phyloP scores from a whole-genome alignment of 225 moss, liverwort and hornwort genomes.

The Rhytidiadelphus loreus region DNA sequence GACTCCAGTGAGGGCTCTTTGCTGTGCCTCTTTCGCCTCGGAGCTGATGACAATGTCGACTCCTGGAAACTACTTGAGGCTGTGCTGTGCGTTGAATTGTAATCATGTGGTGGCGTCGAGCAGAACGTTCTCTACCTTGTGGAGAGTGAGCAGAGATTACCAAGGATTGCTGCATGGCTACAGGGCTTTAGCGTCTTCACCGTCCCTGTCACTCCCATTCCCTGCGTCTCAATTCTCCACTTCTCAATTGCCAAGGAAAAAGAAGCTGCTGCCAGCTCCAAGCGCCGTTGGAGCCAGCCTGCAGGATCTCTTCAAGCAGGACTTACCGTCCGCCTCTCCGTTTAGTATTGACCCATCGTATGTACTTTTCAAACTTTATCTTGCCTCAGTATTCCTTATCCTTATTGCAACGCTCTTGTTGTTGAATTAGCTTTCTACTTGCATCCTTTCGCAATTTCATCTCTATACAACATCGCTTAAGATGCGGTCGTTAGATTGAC shows the following conservation, averaged over 20 bases:
- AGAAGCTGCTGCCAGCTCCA: slow-evolving; percentile 10
- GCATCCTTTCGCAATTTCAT: neutral
- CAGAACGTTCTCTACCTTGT: slow-evolving; percentile 6
- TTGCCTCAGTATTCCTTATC: neutral
- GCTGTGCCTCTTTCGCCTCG: slow-evolving; percentile 11
- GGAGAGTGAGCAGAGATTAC: slow-evolving; percentile 15
- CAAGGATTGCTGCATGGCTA: slow-evolving; percentile 10
- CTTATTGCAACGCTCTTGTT: neutral
- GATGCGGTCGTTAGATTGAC: neutral
- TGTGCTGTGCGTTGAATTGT: slow-evolving; percentile 5
- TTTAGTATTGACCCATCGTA: slow-evolving; percentile 38
- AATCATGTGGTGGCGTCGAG: slow-evolving; percentile 1
- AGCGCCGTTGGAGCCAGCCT: slow-evolving; percentile 16
- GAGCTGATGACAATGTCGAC: slow-evolving; percentile 1
- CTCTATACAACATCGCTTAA: neutral
- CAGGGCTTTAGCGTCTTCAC: neutral
- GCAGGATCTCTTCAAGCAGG: slow-evolving; percentile 47
- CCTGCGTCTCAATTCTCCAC: slow-evolving; percentile 24
- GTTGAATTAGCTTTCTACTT: neutral
- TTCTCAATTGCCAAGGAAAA: slow-evolving; percentile 9
- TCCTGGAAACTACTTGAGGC: slow-evolving; percentile 3
- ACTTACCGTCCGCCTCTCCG: slow-evolving; percentile 6
- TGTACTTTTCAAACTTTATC: neutral
- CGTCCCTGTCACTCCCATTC: slow-evolving; percentile 6
- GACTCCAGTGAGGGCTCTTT: slow-evolving; percentile 24